A percentile compares a stretch with the other conserved stretches of the same genome.
phyloP scores from a whole-genome alignment of 305 asterid genomes.

The Nicotiana rustica region DNA sequence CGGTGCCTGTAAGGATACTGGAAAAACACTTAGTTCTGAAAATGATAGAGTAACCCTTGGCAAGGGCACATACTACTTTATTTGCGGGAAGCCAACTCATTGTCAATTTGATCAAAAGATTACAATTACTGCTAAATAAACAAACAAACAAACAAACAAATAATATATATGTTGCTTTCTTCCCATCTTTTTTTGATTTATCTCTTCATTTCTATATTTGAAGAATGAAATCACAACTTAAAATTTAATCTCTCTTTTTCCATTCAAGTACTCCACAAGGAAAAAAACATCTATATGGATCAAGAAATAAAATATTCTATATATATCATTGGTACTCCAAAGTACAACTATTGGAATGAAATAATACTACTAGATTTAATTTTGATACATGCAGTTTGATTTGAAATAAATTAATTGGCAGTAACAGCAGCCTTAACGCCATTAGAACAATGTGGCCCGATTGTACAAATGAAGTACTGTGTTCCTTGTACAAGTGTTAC shows the following conservation, averaged over 20 bases:
- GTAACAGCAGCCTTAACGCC: slow-evolving; percentile 46
- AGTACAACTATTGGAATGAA: background rate
- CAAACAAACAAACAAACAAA: background rate
- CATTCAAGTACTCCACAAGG: background rate
- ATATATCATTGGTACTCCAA: background rate
- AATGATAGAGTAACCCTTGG: slow-evolving; percentile 38
- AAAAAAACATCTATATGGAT: background rate
- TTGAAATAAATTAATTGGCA: slow-evolving; percentile 28
- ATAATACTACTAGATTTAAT: background rate
- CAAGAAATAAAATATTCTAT: background rate
- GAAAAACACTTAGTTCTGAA: slow-evolving; percentile 38
- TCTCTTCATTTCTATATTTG: background rate
- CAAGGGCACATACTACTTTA: slow-evolving; percentile 34
- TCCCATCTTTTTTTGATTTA: background rate
- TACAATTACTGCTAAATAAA: background rate
- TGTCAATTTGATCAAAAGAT: slow-evolving; percentile 11
- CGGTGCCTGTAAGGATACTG: background rate
- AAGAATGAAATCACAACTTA: background rate
- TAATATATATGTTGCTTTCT: too few relatives aligned
- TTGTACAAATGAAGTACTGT: slow-evolving; percentile 48
- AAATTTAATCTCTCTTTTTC: too few relatives aligned
- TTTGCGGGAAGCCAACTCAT: background rate
- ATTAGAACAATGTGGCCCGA: slow-evolving; percentile 39
- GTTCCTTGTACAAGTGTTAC: slow-evolving; percentile 37
- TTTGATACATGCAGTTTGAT: background rate